Percentiles rank a stretch among this genome's conserved stretches.
phyloP scores from a whole-genome alignment of 1,284 basidiomycete species.

The Rhodotorula sp. region DNA sequence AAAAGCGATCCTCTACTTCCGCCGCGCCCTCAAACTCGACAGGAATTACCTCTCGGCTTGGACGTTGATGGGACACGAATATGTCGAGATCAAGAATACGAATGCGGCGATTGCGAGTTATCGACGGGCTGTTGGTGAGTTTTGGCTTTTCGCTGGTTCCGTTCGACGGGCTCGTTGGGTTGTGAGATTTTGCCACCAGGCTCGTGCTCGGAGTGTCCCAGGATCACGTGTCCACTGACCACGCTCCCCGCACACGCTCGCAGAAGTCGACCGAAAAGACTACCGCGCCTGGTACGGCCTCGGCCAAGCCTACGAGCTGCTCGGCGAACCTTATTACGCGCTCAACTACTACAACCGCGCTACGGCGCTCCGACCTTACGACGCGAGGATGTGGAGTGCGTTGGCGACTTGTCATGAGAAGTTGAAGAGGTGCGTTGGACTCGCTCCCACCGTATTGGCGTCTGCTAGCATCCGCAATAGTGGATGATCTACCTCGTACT shows the following conservation, averaged over 20 bases:
- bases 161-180: no score
- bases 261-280: conserved; percentile 92
- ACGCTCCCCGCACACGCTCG: background rate
- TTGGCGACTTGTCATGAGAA: conserved; percentile 92
- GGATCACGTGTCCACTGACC: background rate
- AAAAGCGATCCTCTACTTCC: conserved; percentile 93
- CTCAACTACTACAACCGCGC: conserved; percentile 96
- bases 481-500: no score
- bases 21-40: conserved; percentile 88
- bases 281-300: conserved; percentile 98
- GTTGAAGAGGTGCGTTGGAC: conserved; percentile 63
- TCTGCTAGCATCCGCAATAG: no score
- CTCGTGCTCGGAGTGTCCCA: background rate
- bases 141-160: no score
- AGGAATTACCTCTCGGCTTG: conserved; percentile 92
- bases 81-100: conserved; percentile 97
- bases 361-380: conserved; percentile 88
- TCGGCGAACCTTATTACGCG: conserved; percentile 95
- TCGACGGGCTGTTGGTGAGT: conserved; percentile 84
- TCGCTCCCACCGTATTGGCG: conserved; percentile 12
- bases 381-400: conserved; percentile 93
- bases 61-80: conserved; percentile 99
- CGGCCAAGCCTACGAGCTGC: conserved; percentile 93
- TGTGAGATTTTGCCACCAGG: background rate
- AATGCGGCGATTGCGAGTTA: conserved; percentile 99